Base-by-base conservation (phyloP, 2,329 filamentous ascomycete species). In the Monosporascus sp. region DNA sequence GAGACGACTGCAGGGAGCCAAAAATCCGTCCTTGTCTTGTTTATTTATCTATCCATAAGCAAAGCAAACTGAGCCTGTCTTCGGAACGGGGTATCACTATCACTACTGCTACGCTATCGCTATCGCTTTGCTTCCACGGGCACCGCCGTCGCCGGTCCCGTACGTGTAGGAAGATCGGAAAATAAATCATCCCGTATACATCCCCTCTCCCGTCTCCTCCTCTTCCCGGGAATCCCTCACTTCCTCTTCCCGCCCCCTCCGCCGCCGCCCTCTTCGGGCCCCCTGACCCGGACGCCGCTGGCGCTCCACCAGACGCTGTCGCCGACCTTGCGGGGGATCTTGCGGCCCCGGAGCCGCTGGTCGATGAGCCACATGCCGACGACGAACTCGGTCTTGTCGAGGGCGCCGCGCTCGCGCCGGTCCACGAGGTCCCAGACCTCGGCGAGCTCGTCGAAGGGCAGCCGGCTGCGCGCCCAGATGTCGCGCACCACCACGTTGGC, bases 291-390 rank as follows among this genome's bases (percentile, higher is more conserved):
- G 59, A 80, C 68, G 3, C 75, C 79, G 56, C 72, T 74, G 20
- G 77, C 88, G 63, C 87, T 91, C 31, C 78, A 79, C 89, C 89
- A 94, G 5, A 93, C 86, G 63, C 87, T 91, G 49, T 86, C 83
- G 50, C 79, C 79, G 9, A 93, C 87, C 62, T 80, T 82, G 16
- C 79, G 73, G 0, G 90, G 89, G 20, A 93, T 75, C 74, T 94
- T 94, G 55, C 89, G 75, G 1, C 89, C 90, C 59, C 87, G 84
- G n/a, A 94, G 72, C 55, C 88, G 75, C 75, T 92, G 88, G 67
- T 94, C 89, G 37, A 94, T 81, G 48, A 94, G 72, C 88, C 89
- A 94, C 74, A 90, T 78, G 9, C 89, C 89, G 1, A 93, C 88
- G 0, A 94, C 87, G 67, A 94, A 94, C 72, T 91, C 87, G 52